Percentiles rank a stretch among this genome's conserved stretches.
These are phyloP conservation scores for Taphrina flavorubra DNA, from an alignment of 1,139 yeast species.

Conservation along the genomic window DNA sequence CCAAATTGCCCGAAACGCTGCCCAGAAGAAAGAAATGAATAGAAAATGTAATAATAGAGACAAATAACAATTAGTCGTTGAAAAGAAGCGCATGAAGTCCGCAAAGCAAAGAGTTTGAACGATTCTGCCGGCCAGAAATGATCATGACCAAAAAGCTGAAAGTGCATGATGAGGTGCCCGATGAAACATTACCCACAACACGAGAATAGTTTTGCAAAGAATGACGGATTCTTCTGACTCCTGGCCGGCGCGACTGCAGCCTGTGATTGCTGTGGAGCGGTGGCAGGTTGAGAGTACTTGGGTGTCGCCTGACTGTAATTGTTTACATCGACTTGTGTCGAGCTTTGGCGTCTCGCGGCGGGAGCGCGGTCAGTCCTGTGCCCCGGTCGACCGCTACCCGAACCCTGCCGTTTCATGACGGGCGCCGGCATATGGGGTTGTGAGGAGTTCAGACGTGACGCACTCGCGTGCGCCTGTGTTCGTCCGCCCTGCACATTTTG, in stretches of 20 bases:
- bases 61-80: slow-evolving; percentile 4
- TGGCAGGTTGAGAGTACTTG: background rate
- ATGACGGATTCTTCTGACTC: slow-evolving; percentile 14
- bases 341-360: slow-evolving; percentile 7
- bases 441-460: slow-evolving; percentile 9
- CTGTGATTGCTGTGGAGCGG: slow-evolving; percentile 22
- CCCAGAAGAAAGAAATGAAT: slow-evolving; percentile 3
- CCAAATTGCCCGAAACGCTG: background rate
- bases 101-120: background rate
- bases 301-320: slow-evolving; percentile 7
- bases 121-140: background rate
- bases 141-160: no score
- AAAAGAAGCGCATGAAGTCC: background rate
- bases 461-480: slow-evolving; percentile 34
- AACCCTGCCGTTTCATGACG: slow-evolving; percentile 27
- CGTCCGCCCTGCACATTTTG: slow-evolving; percentile 41
- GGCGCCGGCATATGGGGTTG: slow-evolving; percentile 28
- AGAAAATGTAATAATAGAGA: slow-evolving; percentile 2
- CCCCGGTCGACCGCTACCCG: slow-evolving; percentile 13
- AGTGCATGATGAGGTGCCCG: no score
- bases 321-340: background rate
- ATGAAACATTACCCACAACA: slow-evolving; percentile 9
- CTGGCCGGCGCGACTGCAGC: slow-evolving; percentile 2
- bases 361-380: slow-evolving; percentile 21
- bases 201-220: slow-evolving; percentile 17